Percentiles rank a stretch among this genome's conserved stretches.
Evolutionary conservation across 768 basidiomycete species (phyloP).

Genomic region (Phallus indusiatus): DNA sequence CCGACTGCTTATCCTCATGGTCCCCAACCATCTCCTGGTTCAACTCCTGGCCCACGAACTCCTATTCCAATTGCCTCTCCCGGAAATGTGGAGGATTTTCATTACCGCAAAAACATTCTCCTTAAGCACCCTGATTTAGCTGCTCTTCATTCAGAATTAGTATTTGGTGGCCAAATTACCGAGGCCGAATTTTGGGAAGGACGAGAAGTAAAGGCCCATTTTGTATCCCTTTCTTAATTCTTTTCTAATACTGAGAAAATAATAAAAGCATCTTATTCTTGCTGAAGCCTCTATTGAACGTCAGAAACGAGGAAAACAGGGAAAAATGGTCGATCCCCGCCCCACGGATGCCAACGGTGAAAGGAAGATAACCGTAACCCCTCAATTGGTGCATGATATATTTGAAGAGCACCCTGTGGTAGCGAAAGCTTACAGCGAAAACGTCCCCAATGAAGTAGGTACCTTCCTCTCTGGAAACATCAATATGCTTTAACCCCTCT

Average conservation of each 20-base stretch:
- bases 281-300: slow-evolving; percentile 65
- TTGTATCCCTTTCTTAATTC: slow-evolving; percentile 12
- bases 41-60: slow-evolving; percentile 36
- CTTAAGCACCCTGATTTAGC: slow-evolving; percentile 70
- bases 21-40: slow-evolving; percentile 50
- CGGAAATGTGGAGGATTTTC: slow-evolving; percentile 59
- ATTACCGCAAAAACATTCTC: slow-evolving; percentile 70
- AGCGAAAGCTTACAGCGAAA: slow-evolving; percentile 83
- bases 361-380: slow-evolving; percentile 82
- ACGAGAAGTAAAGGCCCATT: slow-evolving; percentile 53
- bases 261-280: slow-evolving; percentile 56
- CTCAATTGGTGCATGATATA: slow-evolving; percentile 88
- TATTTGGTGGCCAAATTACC: slow-evolving; percentile 73
- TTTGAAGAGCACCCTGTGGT: slow-evolving; percentile 98
- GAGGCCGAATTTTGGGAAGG: slow-evolving; percentile 98
- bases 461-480: neutral
- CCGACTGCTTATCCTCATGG: slow-evolving; percentile 38
- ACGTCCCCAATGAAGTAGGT: slow-evolving; percentile 76
- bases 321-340: slow-evolving; percentile 80
- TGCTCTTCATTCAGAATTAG: slow-evolving; percentile 78
- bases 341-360: slow-evolving; percentile 81
- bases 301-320: slow-evolving; percentile 74
- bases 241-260: slow-evolving; percentile 19
- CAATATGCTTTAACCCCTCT: slow-evolving; percentile 9
- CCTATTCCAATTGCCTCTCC: slow-evolving; percentile 42